Conservation (phyloP, 2,329 filamentous ascomycete species). For the Trichothecium roseum region DNA sequence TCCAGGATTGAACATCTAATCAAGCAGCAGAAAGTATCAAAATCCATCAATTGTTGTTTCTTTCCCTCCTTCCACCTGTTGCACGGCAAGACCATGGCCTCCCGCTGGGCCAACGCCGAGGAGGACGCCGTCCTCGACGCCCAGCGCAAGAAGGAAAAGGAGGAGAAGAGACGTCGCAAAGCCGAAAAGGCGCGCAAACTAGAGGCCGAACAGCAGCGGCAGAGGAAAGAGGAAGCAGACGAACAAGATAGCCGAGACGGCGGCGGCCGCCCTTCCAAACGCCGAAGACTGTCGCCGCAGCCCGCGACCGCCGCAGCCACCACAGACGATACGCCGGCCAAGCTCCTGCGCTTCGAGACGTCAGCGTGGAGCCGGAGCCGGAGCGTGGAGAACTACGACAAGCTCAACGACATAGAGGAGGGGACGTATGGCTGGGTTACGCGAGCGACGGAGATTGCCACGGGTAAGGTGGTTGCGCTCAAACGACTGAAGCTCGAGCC, state of each 20-base stretch:
- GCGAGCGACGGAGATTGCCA: conserved; percentile 62
- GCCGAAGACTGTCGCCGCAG: conserved; percentile 46
- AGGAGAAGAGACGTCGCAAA: conserved; percentile 78
- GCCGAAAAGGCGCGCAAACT: conserved; percentile 67
- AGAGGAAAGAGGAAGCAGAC: conserved; percentile 3
- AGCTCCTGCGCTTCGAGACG: conserved; percentile 61
- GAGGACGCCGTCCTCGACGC: conserved; percentile 68
- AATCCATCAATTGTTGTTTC: too few relatives aligned
- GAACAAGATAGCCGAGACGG: conserved; percentile 18
- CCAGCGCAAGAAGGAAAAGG: conserved; percentile 69
- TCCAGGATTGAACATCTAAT: too few relatives aligned
- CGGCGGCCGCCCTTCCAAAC: conserved; percentile 46
- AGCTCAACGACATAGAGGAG: conserved; percentile 94
- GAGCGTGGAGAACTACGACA: conserved; percentile 80
- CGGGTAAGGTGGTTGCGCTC: conserved; percentile 75
- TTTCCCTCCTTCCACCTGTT: too few relatives aligned
- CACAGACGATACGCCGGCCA: conserved; percentile 22
- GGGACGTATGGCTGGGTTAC: conserved; percentile 94
- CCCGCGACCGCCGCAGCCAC: conserved; percentile 10
- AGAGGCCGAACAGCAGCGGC: conserved; percentile 29
- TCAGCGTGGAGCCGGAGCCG: conserved; percentile 59
- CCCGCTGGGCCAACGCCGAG: conserved; percentile 80
- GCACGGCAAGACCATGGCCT: conserved; percentile 22
- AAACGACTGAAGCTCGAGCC: conserved; percentile 89
- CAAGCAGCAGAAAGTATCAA: too few relatives aligned